phyloP scores from a whole-genome alignment of 768 basidiomycete species.

The Rhodotorula babjevae region DNA sequence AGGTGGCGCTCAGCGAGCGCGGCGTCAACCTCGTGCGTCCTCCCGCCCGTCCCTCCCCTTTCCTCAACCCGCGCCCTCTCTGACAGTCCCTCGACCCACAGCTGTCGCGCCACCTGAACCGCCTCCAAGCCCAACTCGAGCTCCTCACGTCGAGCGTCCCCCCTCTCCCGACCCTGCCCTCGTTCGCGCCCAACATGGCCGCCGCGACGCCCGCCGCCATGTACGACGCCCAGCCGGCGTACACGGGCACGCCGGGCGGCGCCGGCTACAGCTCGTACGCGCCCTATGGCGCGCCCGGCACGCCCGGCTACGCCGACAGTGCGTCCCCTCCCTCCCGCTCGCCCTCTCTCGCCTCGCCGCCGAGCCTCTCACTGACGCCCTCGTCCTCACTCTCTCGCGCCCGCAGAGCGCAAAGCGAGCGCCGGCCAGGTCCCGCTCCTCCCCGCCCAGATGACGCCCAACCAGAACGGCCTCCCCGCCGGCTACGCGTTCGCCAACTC shows the following conservation, averaged over 20 bases:
- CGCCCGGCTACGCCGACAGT: conserved; percentile 26
- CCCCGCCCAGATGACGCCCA: conserved; percentile 23
- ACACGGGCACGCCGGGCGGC: neutral
- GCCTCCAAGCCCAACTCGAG: conserved; percentile 37
- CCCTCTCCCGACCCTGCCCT: conserved; percentile 30
- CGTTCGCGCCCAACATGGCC: conserved; percentile 24
- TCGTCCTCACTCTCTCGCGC: neutral
- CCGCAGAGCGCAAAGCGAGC: conserved; percentile 24
- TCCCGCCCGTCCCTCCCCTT: neutral
- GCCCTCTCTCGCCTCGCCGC: neutral
- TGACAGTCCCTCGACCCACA: neutral
- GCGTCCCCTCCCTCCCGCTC: neutral
- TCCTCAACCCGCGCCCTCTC: neutral
- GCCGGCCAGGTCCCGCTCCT: conserved; percentile 22
- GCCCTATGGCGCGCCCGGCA: conserved; percentile 1
- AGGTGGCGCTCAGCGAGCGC: conserved; percentile 32
- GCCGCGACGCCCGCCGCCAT: neutral
- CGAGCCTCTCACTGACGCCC: no score
- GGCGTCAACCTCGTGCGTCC: conserved; percentile 30
- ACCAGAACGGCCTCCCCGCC: neutral
- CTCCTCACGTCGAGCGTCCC: conserved; percentile 38
- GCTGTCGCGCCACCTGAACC: conserved; percentile 37
- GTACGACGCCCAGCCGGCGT: conserved; percentile 10
- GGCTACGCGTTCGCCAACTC: conserved; percentile 1
- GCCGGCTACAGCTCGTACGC: conserved; percentile 20